These are phyloP conservation scores for Podaxis carcinomalis DNA, from an alignment of 768 basidiomycete species.

Conservation along the genomic window DNA sequence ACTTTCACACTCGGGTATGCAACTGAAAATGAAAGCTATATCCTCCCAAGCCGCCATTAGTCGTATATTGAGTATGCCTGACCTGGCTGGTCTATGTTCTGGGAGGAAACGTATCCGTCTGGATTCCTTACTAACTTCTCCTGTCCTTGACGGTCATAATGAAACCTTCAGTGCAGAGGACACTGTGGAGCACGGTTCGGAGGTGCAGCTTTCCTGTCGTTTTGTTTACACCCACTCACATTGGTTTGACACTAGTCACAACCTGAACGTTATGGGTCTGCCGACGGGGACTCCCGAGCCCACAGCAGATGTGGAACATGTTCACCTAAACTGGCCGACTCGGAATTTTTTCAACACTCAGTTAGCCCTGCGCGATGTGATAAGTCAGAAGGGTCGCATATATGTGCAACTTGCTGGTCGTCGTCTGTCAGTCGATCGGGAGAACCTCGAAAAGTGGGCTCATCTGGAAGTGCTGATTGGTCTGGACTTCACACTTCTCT, in stretches of 20 bases:
- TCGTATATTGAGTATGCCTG: constrained; percentile 37
- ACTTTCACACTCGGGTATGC: background rate
- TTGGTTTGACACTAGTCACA: background rate
- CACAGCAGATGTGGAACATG: background rate
- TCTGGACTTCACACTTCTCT: background rate
- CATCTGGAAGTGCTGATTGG: background rate
- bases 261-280: background rate
- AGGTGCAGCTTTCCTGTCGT: background rate
- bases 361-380: background rate
- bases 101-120: background rate
- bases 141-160: background rate
- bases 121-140: background rate
- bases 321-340: background rate
- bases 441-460: background rate
- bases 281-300: background rate
- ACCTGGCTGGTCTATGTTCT: constrained; percentile 36
- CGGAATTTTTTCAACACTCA: background rate
- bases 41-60: constrained; percentile 21
- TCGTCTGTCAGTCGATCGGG: background rate
- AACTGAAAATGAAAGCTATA: background rate
- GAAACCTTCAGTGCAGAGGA: background rate
- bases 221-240: background rate
- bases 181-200: background rate
- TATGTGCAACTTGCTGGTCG: background rate
- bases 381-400: background rate